These are phyloP conservation scores for Colletotrichum sp. DNA, from an alignment of 2,329 filamentous ascomycete species.

Conservation along the genomic window DNA sequence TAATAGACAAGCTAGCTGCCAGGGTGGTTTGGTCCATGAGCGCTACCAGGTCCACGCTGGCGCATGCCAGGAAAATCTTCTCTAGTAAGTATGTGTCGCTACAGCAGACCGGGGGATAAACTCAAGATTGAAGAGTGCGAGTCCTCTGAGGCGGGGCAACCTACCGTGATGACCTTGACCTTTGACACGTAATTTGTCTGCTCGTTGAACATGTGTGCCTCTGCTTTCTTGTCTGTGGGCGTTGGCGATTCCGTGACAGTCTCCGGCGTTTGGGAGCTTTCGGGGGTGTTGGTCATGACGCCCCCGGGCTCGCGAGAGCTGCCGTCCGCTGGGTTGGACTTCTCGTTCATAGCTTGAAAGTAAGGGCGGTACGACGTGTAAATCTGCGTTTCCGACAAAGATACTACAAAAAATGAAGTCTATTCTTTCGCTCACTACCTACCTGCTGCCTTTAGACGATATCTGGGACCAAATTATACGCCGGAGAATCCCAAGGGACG, in stretches of 20 bases:
- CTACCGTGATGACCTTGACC: constrained; percentile 55
- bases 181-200: constrained; percentile 60
- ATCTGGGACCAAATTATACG: neutral
- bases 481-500: neutral
- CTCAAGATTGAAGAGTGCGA: too few relatives aligned
- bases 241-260: neutral
- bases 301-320: neutral
- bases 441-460: neutral
- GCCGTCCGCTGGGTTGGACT: neutral
- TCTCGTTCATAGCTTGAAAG: neutral
- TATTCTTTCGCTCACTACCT: neutral
- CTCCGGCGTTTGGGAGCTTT: constrained; percentile 7
- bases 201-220: constrained; percentile 49
- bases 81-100: neutral
- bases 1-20: constrained; percentile 57
- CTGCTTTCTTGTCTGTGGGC: constrained; percentile 21
- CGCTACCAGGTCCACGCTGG: constrained; percentile 58
- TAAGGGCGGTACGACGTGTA: neutral
- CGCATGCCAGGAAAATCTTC: constrained; percentile 61
- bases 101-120: neutral
- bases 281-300: neutral
- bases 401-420: neutral
- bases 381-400: neutral
- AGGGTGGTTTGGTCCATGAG: constrained; percentile 64
- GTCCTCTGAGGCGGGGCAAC: neutral